These are phyloP conservation scores for Oryza punctata DNA, from an alignment of 176 grass and related monocot genomes.

Conservation along the genomic window DNA sequence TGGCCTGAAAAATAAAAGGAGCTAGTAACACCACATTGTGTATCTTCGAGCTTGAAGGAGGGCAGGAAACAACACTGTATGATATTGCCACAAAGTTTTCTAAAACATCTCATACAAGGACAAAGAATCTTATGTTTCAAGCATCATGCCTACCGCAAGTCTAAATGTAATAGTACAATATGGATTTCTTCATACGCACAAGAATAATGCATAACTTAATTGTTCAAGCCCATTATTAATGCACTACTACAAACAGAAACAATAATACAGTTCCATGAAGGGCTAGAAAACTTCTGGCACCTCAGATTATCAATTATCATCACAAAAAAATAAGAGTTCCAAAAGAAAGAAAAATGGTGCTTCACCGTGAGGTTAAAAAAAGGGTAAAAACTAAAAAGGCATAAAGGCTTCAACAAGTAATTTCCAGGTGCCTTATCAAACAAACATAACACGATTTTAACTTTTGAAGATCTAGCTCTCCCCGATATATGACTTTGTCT, in stretches of 20 bases:
- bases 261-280: slow-evolving; percentile 4
- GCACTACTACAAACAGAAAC: not conserved
- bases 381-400: not conserved
- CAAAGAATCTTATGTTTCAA: slow-evolving; percentile 19
- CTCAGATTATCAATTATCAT: slow-evolving; percentile 1
- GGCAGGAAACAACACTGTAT: not conserved
- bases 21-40: slow-evolving; percentile 10
- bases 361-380: not conserved
- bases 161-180: slow-evolving; percentile 3
- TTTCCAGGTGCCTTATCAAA: slow-evolving; percentile 8
- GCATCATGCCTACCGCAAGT: not conserved
- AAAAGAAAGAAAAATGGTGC: not conserved
- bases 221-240: slow-evolving; percentile 32
- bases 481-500: not conserved
- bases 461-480: not conserved
- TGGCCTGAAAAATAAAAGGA: slow-evolving; percentile 52
- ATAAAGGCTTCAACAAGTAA: slow-evolving; percentile 11
- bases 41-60: slow-evolving; percentile 21
- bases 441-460: not conserved
- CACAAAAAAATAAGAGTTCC: not conserved
- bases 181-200: not conserved
- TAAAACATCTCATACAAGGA: slow-evolving; percentile 24
- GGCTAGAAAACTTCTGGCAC: not conserved
- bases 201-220: slow-evolving; percentile 16
- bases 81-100: not conserved